phyloP scores from a whole-genome alignment of 495 filamentous ascomycete species.

The Penicillium salamii region DNA sequence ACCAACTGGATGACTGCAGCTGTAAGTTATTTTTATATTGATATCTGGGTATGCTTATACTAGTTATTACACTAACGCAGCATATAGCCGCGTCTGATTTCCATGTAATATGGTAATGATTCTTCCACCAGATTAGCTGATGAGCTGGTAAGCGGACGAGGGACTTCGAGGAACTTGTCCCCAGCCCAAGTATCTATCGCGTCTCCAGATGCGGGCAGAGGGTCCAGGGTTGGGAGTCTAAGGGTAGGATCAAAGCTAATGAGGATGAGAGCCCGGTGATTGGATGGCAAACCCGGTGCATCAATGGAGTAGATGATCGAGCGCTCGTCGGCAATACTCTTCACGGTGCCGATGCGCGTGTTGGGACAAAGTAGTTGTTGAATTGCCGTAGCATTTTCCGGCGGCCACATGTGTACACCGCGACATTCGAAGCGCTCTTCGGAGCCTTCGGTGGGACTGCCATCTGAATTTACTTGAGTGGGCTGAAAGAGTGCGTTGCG shows the following conservation, averaged over 20 bases:
- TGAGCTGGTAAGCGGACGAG: background rate
- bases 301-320: conserved; percentile 55
- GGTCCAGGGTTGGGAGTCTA: conserved; percentile 30
- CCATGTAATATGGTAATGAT: conserved; percentile 33
- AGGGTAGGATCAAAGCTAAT: conserved; percentile 62
- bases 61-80: conserved; percentile 17
- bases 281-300: conserved; percentile 36
- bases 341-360: conserved; percentile 42
- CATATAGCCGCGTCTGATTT: conserved; percentile 39
- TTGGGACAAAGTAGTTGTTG: conserved; percentile 57
- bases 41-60: too few relatives aligned
- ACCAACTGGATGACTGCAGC: too few relatives aligned
- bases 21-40: too few relatives aligned
- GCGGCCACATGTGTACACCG: conserved; percentile 58
- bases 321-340: conserved; percentile 59
- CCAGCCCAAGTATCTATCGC: background rate
- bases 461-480: conserved; percentile 26
- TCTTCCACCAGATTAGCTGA: conserved; percentile 17
- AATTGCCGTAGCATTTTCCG: conserved; percentile 48
- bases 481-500: conserved; percentile 33
- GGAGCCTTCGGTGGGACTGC: conserved; percentile 27
- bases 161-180: background rate
- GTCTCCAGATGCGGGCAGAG: background rate
- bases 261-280: conserved; percentile 52
- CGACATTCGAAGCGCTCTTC: conserved; percentile 50